Percentiles rank a stretch among this genome's conserved stretches.
Conservation (phyloP, 352 stramenopile genomes). For the Nothophytophthora sp. region DNA sequence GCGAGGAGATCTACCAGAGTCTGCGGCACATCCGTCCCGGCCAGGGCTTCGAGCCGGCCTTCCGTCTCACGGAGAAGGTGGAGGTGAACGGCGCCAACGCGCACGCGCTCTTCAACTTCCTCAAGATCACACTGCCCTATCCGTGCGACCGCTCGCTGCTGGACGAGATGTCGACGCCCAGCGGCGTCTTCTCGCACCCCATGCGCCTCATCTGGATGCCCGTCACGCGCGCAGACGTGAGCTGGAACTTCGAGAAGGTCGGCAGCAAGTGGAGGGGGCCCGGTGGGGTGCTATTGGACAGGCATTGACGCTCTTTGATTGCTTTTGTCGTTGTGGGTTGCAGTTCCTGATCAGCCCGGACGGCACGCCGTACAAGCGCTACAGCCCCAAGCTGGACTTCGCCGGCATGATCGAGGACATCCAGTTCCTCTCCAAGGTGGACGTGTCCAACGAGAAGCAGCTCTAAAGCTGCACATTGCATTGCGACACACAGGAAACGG, state of each 20-base stretch:
- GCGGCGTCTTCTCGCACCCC: constrained; percentile 77
- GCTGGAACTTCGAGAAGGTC: constrained; percentile 88
- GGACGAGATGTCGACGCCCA: constrained; percentile 78
- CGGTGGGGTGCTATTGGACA: neutral
- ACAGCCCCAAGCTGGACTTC: constrained; percentile 76
- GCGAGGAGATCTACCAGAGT: constrained; percentile 77
- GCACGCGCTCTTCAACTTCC: constrained; percentile 80
- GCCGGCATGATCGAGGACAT: constrained; percentile 69
- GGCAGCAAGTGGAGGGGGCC: neutral
- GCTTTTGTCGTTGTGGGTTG: constrained; percentile 1
- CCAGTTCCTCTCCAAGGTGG: constrained; percentile 53
- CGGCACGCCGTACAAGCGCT: constrained; percentile 77
- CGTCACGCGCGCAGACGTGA: constrained; percentile 74
- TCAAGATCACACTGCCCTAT: constrained; percentile 70
- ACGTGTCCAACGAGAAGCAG: constrained; percentile 37
- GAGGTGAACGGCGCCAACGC: constrained; percentile 82
- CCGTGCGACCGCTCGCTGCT: constrained; percentile 73
- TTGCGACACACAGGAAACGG: neutral
- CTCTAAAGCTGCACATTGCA: too few species aligned
- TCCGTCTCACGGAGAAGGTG: constrained; percentile 77
- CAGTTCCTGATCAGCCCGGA: constrained; percentile 80
- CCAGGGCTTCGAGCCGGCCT: constrained; percentile 69
- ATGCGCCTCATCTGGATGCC: constrained; percentile 89
- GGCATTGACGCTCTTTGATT: neutral
- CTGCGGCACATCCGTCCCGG: constrained; percentile 74